Conservation (phyloP, 352 stramenopile genomes). For the Pythium guiyangense region DNA sequence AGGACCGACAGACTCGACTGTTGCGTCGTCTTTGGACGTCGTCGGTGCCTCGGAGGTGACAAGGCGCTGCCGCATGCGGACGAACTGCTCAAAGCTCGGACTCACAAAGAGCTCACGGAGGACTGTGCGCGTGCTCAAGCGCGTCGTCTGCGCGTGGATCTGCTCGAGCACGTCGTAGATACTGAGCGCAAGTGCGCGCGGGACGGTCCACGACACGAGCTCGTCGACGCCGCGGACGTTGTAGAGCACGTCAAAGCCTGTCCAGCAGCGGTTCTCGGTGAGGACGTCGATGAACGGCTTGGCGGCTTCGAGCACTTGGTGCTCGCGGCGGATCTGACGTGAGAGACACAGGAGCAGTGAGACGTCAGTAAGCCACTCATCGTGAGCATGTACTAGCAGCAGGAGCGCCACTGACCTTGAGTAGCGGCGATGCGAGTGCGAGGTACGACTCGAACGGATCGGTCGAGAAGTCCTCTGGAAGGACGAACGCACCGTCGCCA, state of each 20-base stretch:
- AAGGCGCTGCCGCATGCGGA: slow-evolving; percentile 9
- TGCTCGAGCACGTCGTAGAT: slow-evolving; percentile 56
- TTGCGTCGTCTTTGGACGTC: neutral
- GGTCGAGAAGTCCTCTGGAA: slow-evolving; percentile 21
- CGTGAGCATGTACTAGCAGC: neutral
- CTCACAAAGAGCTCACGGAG: slow-evolving; percentile 38
- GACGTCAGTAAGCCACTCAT: too few relatives aligned
- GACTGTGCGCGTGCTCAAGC: slow-evolving; percentile 37
- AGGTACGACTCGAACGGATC: slow-evolving; percentile 47
- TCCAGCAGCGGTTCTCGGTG: slow-evolving; percentile 43
- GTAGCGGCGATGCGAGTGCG: slow-evolving; percentile 19
- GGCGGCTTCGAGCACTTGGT: slow-evolving; percentile 34
- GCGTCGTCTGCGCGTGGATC: slow-evolving; percentile 33
- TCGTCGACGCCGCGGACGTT: slow-evolving; percentile 41
- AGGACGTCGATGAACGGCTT: slow-evolving; percentile 32
- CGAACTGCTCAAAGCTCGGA: slow-evolving; percentile 34
- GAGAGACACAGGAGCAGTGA: neutral
- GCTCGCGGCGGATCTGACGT: slow-evolving; percentile 46
- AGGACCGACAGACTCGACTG: too few relatives aligned
- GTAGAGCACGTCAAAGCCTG: slow-evolving; percentile 50
- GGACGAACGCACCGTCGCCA: slow-evolving; percentile 31
- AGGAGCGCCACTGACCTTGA: slow-evolving; percentile 30
- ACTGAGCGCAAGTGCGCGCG: slow-evolving; percentile 31
- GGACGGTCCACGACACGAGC: slow-evolving; percentile 50
- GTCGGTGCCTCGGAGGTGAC: too few relatives aligned